Conservation (phyloP, 2,329 filamentous ascomycete genomes). For the Scedosporium aurantiacum region DNA sequence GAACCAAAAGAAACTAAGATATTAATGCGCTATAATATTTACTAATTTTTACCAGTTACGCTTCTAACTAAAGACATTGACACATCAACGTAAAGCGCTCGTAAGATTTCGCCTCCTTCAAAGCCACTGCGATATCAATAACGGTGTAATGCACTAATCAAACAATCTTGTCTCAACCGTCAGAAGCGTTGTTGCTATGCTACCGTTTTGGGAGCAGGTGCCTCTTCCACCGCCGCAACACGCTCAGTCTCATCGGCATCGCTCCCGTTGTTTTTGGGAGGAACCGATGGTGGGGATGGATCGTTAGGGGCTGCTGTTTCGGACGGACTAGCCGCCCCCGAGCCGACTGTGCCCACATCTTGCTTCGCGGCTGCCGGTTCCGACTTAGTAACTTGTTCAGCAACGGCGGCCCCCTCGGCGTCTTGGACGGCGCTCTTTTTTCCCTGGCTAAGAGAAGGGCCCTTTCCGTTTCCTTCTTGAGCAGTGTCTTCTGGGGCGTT, state of each 20-base stretch:
- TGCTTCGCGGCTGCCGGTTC: too few relatives aligned
- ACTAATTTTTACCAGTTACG: neutral
- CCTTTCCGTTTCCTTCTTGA: neutral
- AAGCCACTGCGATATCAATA: too few relatives aligned
- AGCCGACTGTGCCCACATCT: too few relatives aligned
- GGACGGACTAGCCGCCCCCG: too few relatives aligned
- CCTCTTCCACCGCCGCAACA: neutral
- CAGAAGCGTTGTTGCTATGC: neutral
- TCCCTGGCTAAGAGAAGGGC: neutral
- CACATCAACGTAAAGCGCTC: neutral
- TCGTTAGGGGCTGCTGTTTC: neutral
- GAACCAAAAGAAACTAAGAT: neutral
- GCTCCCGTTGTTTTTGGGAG: neutral
- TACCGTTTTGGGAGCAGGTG: neutral
- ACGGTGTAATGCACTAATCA: neutral
- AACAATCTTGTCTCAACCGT: neutral
- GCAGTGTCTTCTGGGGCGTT: neutral
- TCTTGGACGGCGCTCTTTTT: neutral
- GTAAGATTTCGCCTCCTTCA: neutral
- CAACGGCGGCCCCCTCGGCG: too few relatives aligned
- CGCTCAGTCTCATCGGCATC: neutral
- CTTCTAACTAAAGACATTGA: neutral
- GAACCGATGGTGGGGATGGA: neutral
- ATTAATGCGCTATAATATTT: slow-evolving; percentile 1
- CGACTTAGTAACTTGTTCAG: too few relatives aligned